Percentiles rank a stretch among this genome's conserved stretches.
phyloP scores from a whole-genome alignment of 1,284 basidiomycete genomes.

The Ustilago tritici region DNA sequence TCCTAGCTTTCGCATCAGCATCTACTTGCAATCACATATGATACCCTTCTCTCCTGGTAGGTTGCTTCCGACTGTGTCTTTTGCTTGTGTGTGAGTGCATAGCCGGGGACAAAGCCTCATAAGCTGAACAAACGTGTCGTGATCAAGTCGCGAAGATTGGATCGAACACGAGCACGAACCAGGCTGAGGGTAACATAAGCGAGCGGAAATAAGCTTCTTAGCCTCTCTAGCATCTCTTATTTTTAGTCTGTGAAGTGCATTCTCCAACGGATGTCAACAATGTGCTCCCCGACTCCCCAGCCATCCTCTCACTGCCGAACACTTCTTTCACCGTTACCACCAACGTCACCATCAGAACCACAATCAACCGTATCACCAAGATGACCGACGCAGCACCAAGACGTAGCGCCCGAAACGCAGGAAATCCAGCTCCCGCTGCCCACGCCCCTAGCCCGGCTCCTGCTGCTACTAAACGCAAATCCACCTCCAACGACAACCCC shows the following conservation, averaged over 20 bases:
- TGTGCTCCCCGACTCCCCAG: not conserved
- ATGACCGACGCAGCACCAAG: constrained; percentile 26
- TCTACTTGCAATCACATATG: constrained; percentile 1
- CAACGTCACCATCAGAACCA: not conserved
- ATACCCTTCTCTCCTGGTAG: not conserved
- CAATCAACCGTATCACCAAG: not conserved
- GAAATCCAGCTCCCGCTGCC: constrained; percentile 24
- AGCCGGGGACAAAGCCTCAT: not conserved
- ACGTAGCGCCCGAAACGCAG: constrained; percentile 37
- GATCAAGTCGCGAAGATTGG: constrained; percentile 3
- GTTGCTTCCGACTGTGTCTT: not conserved
- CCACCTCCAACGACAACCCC: constrained; percentile 18
- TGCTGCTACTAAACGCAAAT: constrained; percentile 10
- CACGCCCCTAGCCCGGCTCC: constrained; percentile 9
- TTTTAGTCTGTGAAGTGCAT: not conserved
- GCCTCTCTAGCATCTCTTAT: not conserved
- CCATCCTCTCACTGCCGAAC: not conserved
- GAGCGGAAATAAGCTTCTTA: constrained; percentile 4
- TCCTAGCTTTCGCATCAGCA: constrained; percentile 7
- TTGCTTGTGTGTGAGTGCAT: constrained; percentile 1
- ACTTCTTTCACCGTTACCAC: not conserved
- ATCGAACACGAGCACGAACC: constrained; percentile 4
- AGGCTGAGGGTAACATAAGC: constrained; percentile 4
- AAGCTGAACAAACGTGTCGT: not conserved
- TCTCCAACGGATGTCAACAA: constrained; percentile 4